Conservation (phyloP, 257 asterid genomes). For the Eustoma russellianum region DNA sequence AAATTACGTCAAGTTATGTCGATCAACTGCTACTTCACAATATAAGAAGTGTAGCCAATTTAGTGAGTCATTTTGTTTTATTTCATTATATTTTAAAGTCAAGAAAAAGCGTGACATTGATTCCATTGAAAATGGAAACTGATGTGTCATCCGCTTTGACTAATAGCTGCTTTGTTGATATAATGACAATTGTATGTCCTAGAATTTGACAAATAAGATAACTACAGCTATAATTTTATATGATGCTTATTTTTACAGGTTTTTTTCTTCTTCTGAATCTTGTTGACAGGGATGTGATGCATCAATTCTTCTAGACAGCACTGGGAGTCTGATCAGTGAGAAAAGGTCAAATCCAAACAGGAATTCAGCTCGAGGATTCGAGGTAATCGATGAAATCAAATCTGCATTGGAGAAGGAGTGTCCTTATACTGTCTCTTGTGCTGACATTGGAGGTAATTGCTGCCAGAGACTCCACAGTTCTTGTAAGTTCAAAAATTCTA, state of each 20-base stretch:
- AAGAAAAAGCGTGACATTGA: no score
- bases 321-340: slow-evolving; percentile 44
- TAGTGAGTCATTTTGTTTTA: no score
- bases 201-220: background rate
- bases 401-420: slow-evolving; percentile 68
- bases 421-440: slow-evolving; percentile 84
- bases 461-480: slow-evolving; percentile 76
- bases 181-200: no score
- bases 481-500: slow-evolving; percentile 35
- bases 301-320: slow-evolving; percentile 67
- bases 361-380: slow-evolving; percentile 77
- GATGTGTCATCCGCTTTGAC: no score
- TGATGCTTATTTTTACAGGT: background rate
- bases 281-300: slow-evolving; percentile 83
- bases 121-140: no score
- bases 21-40: no score
- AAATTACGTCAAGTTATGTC: no score
- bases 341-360: slow-evolving; percentile 66
- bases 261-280: background rate
- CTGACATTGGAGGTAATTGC: slow-evolving; percentile 74
- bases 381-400: slow-evolving; percentile 83
- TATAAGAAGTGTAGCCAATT: no score
- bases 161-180: no score
- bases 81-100: no score
- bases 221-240: background rate